A percentile compares a stretch with the other conserved stretches of the same genome.
Conservation (phyloP, 352 stramenopile genomes). For the Phytopythium kandeliae region DNA sequence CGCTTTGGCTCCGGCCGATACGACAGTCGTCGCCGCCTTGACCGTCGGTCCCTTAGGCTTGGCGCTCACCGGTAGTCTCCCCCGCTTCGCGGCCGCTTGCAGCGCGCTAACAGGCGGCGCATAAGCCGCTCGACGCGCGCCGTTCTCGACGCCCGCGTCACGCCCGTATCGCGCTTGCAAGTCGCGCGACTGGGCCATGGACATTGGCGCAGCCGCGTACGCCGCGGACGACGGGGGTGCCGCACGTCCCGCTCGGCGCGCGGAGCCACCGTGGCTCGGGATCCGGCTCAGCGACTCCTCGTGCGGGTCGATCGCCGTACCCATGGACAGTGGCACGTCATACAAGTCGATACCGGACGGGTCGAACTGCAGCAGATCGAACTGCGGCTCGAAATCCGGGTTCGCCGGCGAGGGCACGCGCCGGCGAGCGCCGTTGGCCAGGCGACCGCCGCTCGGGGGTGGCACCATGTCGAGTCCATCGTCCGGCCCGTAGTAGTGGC, state of each 20-base stretch:
- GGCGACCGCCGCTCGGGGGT: slow-evolving; percentile 18
- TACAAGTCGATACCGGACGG: slow-evolving; percentile 5
- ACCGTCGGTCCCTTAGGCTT: no score
- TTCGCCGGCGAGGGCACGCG: slow-evolving; percentile 1
- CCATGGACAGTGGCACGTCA: slow-evolving; percentile 3
- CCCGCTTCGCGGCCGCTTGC: not conserved
- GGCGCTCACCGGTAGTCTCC: no score
- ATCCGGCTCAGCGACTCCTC: not conserved
- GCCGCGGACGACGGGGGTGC: no score
- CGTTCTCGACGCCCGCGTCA: no score
- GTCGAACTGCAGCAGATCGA: slow-evolving; percentile 2
- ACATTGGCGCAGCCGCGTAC: no score
- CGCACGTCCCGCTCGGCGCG: no score
- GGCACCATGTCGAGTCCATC: no score
- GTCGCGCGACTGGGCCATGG: no score
- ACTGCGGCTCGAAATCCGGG: slow-evolving; percentile 2
- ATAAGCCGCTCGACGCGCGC: no score
- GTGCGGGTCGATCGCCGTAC: not conserved
- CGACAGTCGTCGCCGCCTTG: no score
- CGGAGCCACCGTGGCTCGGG: no score
- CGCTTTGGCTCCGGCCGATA: not conserved
- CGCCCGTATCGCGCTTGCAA: no score
- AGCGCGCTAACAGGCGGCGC: not conserved
- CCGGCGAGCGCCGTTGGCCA: not conserved
- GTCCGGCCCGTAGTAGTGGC: not conserved